Base-by-base conservation (phyloP, 768 basidiomycete species). In the Suillus decipiens region DNA sequence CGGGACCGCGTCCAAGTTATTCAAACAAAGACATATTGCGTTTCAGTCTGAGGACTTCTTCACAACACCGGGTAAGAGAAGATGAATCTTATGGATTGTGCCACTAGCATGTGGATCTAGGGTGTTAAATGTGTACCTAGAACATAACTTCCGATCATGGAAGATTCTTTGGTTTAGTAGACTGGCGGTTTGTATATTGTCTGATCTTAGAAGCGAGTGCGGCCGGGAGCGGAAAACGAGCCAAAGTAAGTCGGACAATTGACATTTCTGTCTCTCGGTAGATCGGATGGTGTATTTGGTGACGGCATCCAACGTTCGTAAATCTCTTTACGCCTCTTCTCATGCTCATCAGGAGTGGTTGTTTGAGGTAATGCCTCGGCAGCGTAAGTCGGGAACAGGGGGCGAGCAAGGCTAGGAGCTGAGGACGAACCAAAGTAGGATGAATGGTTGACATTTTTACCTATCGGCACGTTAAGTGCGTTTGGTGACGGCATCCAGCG, bases 241-340 rank as follows among this genome's bases (percentile, higher is more conserved):
- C 71, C 66, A 54, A 66, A 68, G 60, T 69, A 71, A 37, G 45
- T 31, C 3, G 68, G 71, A 53, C 72, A 71, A 42, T 71, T 67
- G 39, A 71, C 60, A 2, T 69, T 37, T 47, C 73, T 75, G 36
- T 78, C 73, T 5, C 68, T 71, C 17, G 77, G 78, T 9, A 78
- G 78, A 43, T 78, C 74, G 61, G 76, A 73, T 55, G 73, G 74
- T 56, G 73, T 34, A 31, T 75, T 72, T 43, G 72, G 69, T 37
- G 82, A 80, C 15, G 88, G 89, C 48, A 89, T 77, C 89, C 89
- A 89, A 64, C 86, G 82, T 70, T 88, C 82, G 64, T 83, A 86
- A 48, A 86, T 83, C 72, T 5, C 76, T 66, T 82, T 77, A 51
- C 61, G 59, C 61, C 69, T 66, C 68, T 73, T 75, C 63, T 76